Percentiles rank a stretch among this genome's conserved stretches.
phyloP scores from a whole-genome alignment of 345 rosid genomes.

The Gossypium rotundifolium region DNA sequence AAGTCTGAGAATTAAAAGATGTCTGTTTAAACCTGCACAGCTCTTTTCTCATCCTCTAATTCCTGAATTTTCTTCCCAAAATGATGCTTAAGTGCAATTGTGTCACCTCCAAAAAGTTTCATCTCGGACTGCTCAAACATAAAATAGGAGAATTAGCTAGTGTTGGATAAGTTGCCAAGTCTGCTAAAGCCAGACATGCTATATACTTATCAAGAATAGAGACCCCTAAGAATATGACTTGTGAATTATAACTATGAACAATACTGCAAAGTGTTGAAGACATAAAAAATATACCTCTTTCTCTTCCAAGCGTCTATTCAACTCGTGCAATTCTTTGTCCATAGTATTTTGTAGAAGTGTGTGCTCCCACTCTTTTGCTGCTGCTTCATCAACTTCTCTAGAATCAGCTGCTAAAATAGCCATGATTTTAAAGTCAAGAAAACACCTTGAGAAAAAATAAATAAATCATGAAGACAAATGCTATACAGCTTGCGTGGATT shows the following conservation, averaged over 20 bases:
- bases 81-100: constrained; percentile 79
- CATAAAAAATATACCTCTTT: constrained; percentile 62
- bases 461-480: not conserved
- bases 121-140: constrained; percentile 69
- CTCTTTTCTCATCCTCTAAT: constrained; percentile 79
- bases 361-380: constrained; percentile 97
- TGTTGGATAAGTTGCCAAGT: not conserved
- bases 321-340: constrained; percentile 91
- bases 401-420: constrained; percentile 50
- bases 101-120: constrained; percentile 82
- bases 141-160: not conserved
- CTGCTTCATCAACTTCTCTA: constrained; percentile 75
- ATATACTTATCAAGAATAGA: not conserved
- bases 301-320: constrained; percentile 83
- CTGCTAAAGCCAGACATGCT: not conserved
- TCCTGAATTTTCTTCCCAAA: constrained; percentile 90
- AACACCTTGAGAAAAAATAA: not conserved
- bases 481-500: not conserved
- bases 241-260: constrained; percentile 2
- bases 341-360: constrained; percentile 76
- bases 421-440: constrained; percentile 6
- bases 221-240: not conserved
- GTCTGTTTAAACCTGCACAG: constrained; percentile 64
- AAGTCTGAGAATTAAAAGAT: constrained; percentile 9
- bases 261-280: not conserved